These are phyloP conservation scores for Rhododendron ferrugineum DNA, from an alignment of 148 eudicot species.

Conservation along the genomic window DNA sequence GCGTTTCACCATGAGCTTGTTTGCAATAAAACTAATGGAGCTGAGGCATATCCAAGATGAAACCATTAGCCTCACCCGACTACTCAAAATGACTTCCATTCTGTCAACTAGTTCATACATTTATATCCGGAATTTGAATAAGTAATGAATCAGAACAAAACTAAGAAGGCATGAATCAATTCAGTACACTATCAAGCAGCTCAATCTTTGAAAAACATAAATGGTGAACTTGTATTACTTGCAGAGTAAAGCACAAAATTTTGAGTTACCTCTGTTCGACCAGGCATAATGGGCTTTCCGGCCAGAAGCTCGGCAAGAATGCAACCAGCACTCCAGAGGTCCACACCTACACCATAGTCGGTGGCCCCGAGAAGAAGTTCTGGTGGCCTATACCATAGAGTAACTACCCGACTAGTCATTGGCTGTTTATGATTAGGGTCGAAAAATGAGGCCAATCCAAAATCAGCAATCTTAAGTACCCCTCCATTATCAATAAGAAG, in stretches of 20 bases:
- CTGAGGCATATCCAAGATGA: background rate
- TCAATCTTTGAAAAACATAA: background rate
- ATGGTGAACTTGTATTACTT: background rate
- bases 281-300: constrained; percentile 89
- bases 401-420: constrained; percentile 85
- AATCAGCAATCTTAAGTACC: constrained; percentile 80
- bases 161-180: background rate
- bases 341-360: constrained; percentile 74
- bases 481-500: constrained; percentile 69
- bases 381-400: constrained; percentile 89
- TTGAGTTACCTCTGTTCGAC: constrained; percentile 73
- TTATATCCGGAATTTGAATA: background rate
- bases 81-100: background rate
- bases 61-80: background rate
- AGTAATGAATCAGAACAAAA: background rate
- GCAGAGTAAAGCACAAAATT: background rate
- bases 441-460: constrained; percentile 75
- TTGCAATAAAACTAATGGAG: background rate
- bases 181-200: background rate
- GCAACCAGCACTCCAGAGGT: constrained; percentile 92
- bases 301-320: constrained; percentile 75
- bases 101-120: background rate
- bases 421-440: constrained; percentile 76
- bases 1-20: background rate
- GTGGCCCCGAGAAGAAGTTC: constrained; percentile 90